These are phyloP conservation scores for Fraxinus excelsior DNA, from an alignment of 257 asterid genomes.

Conservation along the genomic window DNA sequence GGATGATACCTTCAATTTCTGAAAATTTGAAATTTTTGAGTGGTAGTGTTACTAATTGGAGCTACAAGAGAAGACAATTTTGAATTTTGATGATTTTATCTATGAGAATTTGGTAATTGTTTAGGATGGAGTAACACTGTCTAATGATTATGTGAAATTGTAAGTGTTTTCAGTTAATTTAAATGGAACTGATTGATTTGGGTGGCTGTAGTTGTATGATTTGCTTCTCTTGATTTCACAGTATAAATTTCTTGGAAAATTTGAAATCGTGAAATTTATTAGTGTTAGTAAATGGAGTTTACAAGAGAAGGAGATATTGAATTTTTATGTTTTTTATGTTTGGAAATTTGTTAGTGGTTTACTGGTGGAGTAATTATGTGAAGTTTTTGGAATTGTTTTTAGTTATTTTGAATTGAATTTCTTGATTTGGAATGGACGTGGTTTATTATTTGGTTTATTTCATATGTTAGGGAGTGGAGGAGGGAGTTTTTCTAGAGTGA, in stretches of 20 bases:
- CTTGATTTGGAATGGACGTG: slow-evolving; percentile 11
- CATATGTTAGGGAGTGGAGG: slow-evolving; percentile 48
- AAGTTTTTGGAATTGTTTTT: slow-evolving; percentile 3
- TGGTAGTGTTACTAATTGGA: slow-evolving; percentile 22
- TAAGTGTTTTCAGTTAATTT: background rate
- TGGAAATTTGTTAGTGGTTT: background rate
- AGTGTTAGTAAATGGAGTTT: slow-evolving; percentile 21
- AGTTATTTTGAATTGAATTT: slow-evolving; percentile 9
- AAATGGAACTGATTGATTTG: background rate
- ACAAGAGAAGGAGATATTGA: background rate
- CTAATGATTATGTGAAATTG: background rate
- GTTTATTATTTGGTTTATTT: slow-evolving; percentile 19
- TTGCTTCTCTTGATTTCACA: background rate
- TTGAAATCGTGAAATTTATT: background rate
- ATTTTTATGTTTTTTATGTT: background rate
- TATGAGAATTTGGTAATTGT: background rate
- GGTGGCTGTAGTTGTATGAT: background rate
- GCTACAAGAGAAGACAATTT: background rate
- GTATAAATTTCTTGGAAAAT: background rate
- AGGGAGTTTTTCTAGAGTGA: slow-evolving; percentile 42
- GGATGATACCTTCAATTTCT: slow-evolving; percentile 13
- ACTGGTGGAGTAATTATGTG: background rate
- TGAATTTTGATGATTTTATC: background rate
- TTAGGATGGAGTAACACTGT: background rate
- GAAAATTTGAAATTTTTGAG: slow-evolving; percentile 15